Evolutionary conservation across 257 asterid genomes (phyloP).

Genomic region (Lithospermum erythrorhizon): DNA sequence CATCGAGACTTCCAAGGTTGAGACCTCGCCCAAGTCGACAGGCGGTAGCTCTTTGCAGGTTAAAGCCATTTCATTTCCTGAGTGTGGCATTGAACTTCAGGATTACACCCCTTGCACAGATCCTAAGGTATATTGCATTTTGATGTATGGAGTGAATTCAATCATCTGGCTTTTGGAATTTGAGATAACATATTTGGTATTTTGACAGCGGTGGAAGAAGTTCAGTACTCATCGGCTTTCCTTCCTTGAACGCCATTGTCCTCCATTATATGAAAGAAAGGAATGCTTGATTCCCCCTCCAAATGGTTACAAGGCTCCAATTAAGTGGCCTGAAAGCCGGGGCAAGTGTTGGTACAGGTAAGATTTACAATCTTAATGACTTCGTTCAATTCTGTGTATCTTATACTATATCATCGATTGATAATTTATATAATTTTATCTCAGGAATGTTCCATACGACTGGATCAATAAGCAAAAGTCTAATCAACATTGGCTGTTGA

Average conservation of each 20-base stretch:
- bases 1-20: slow-evolving; percentile 17
- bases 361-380: background rate
- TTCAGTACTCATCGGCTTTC: slow-evolving; percentile 46
- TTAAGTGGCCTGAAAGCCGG: slow-evolving; percentile 86
- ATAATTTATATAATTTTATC: background rate
- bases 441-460: slow-evolving; percentile 89
- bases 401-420: background rate
- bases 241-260: slow-evolving; percentile 85
- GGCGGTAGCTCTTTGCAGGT: slow-evolving; percentile 39
- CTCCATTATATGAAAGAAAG: slow-evolving; percentile 58
- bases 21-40: slow-evolving; percentile 25
- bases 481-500: slow-evolving; percentile 88
- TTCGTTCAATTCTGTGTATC: background rate
- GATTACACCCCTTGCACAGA: slow-evolving; percentile 99
- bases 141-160: background rate
- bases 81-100: slow-evolving; percentile 64
- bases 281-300: slow-evolving; percentile 91
- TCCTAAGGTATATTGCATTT: slow-evolving; percentile 51
- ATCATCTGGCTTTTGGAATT: background rate
- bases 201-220: slow-evolving; percentile 71
- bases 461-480: slow-evolving; percentile 97
- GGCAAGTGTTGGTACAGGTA: slow-evolving; percentile 91
- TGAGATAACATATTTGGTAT: slow-evolving; percentile 2
- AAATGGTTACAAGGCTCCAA: slow-evolving; percentile 63
- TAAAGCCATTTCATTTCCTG: slow-evolving; percentile 48